Percentiles rank a stretch among this genome's conserved stretches.
phyloP scores from a whole-genome alignment of 2,329 filamentous ascomycete species.

The Rhytidhysteron rufulum region DNA sequence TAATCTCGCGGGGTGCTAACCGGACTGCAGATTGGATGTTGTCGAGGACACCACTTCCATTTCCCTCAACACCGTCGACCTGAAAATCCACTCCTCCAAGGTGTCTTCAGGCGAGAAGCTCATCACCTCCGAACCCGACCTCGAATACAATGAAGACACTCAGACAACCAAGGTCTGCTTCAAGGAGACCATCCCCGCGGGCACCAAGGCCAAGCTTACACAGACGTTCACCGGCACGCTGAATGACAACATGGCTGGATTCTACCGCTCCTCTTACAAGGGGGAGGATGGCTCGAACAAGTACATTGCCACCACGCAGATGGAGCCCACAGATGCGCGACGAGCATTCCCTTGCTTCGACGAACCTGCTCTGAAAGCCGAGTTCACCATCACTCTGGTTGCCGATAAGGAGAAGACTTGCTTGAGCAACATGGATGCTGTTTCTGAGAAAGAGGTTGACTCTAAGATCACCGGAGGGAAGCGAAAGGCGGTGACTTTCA shows the following conservation, averaged over 20 bases:
- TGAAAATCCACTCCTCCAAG: constrained; percentile 74
- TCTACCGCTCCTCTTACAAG: constrained; percentile 95
- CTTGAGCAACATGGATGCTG: constrained; percentile 95
- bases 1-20: constrained; percentile 14
- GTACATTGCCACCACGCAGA: constrained; percentile 86
- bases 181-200: constrained; percentile 66
- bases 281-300: constrained; percentile 71
- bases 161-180: constrained; percentile 83
- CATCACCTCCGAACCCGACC: constrained; percentile 59
- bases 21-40: constrained; percentile 64
- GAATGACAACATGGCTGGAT: constrained; percentile 96
- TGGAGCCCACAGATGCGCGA: constrained; percentile 93
- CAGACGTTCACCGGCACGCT: constrained; percentile 74
- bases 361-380: constrained; percentile 88
- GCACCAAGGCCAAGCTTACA: constrained; percentile 72
- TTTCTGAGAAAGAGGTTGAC: constrained; percentile 68
- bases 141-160: constrained; percentile 72
- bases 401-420: constrained; percentile 89
- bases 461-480: constrained; percentile 59
- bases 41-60: constrained; percentile 79
- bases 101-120: constrained; percentile 59
- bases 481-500: constrained; percentile 88
- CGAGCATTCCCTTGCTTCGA: constrained; percentile 96
- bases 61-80: constrained; percentile 80
- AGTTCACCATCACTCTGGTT: constrained; percentile 85